phyloP scores from a whole-genome alignment of 805 yeast genomes.

The Ogataea paradorogensis region DNA sequence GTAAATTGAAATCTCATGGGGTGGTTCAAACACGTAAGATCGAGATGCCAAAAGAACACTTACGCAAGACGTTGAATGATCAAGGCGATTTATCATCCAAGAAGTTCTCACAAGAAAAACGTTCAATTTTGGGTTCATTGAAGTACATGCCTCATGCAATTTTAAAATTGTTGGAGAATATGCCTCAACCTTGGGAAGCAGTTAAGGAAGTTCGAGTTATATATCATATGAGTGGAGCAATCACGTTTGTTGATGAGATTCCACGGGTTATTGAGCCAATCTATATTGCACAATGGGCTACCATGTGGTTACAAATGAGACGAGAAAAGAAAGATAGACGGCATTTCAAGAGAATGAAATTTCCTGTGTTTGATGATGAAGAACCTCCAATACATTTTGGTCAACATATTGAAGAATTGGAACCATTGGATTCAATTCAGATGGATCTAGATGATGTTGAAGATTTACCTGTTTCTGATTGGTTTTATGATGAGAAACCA shows the following conservation, averaged over 20 bases:
- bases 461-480: slow-evolving; percentile 59
- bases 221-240: slow-evolving; percentile 90
- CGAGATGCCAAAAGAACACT: slow-evolving; percentile 92
- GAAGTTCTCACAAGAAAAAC: slow-evolving; percentile 77
- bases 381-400: slow-evolving; percentile 86
- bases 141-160: slow-evolving; percentile 96
- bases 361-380: slow-evolving; percentile 97
- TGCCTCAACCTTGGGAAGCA: slow-evolving; percentile 99
- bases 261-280: slow-evolving; percentile 93
- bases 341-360: slow-evolving; percentile 86
- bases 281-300: slow-evolving; percentile 93
- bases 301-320: slow-evolving; percentile 90
- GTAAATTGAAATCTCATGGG: slow-evolving; percentile 37
- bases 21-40: slow-evolving; percentile 59
- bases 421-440: slow-evolving; percentile 68
- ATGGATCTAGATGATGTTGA: slow-evolving; percentile 63
- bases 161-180: slow-evolving; percentile 81
- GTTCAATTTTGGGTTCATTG: slow-evolving; percentile 84
- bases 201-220: slow-evolving; percentile 80
- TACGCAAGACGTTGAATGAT: slow-evolving; percentile 76
- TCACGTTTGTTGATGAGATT: slow-evolving; percentile 88
- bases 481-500: slow-evolving; percentile 82
- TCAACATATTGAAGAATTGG: slow-evolving; percentile 73
- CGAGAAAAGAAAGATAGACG: slow-evolving; percentile 87
- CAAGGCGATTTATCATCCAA: slow-evolving; percentile 84